Evolutionary conservation across 768 basidiomycete genomes (phyloP), one percentile per base, ranked within the genome.

Genomic region (Lyophyllum semitale): DNA sequence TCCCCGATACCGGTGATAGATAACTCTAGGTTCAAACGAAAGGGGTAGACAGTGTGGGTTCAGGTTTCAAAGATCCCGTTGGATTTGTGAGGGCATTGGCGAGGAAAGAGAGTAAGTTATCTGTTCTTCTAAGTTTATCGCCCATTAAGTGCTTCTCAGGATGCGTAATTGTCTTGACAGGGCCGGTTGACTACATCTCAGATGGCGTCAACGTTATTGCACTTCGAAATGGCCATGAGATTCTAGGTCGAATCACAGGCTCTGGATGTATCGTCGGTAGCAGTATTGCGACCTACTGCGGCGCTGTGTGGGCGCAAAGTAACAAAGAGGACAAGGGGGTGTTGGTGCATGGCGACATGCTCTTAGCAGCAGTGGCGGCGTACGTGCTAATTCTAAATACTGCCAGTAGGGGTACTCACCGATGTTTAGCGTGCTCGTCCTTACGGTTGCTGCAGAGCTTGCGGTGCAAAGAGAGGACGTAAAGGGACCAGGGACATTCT

Each of bases 191-290:
- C 66, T 95, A 89, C 69, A 77, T 97, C 44, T 93, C 92, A 0
- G 92, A 97, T 63, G 95, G 95, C 6, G 64, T 69, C 11, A 77
- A 69, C 4, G 86, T 93, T 5, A 77, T 91, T n/a, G 77, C 80
- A 40, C 71, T 93, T 7, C 72, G 76, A 3, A 97, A 97, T 63
- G 95, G 95, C 0, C 77, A 90, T 63, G 71, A 75, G 15, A 72
- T 89, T 23, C 82, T 97, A 8, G 87, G 85, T 0, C 76, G 81
- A 51, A 93, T 98, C 53, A 97, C 95, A 0, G 95, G 95, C 0
- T 91, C 91, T 23, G 95, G 95, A 4, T 98, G 95, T 64, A 84
- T 95, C 68, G 75, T 84, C 22, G 90, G 89, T 25, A 89, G 89
- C 9, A 77, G 81, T 27, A 81, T 96, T 45, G 89, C 93, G 0